Conservation (phyloP, 2,329 filamentous ascomycete genomes). For the Calycina marina region DNA sequence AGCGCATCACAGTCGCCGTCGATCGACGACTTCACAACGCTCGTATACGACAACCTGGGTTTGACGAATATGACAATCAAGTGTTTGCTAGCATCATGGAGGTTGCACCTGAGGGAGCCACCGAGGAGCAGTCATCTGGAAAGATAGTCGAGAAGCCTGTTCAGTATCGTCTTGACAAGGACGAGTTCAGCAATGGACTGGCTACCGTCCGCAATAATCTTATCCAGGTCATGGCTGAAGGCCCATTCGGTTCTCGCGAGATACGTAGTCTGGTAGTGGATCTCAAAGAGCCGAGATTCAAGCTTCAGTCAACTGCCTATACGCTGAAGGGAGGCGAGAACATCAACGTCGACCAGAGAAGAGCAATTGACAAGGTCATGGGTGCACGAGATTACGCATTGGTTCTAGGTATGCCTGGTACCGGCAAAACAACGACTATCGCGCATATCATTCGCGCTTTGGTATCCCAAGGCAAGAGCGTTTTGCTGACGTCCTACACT, state of each 20-base stretch:
- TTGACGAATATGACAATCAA: constrained; percentile 66
- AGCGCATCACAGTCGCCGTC: constrained; percentile 73
- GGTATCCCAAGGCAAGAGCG: constrained; percentile 78
- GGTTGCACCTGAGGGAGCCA: constrained; percentile 43
- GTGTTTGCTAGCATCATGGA: constrained; percentile 88
- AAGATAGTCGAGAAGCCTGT: constrained; percentile 40
- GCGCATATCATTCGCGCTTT: constrained; percentile 90
- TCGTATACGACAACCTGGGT: constrained; percentile 58
- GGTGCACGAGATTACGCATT: constrained; percentile 87
- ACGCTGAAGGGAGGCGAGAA: constrained; percentile 44
- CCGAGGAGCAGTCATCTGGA: constrained; percentile 34
- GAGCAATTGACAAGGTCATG: constrained; percentile 89
- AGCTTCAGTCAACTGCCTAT: constrained; percentile 46
- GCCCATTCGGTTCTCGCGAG: constrained; percentile 52
- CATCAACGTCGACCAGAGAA: constrained; percentile 77
- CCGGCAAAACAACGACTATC: constrained; percentile 96
- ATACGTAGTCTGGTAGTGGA: constrained; percentile 73
- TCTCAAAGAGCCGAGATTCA: constrained; percentile 59
- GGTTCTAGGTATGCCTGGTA: constrained; percentile 97
- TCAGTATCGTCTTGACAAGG: constrained; percentile 82
- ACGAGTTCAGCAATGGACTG: constrained; percentile 98
- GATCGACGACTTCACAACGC: constrained; percentile 83
- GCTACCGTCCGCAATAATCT: constrained; percentile 88
- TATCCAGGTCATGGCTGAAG: constrained; percentile 78
- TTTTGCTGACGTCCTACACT: constrained; percentile 87